These are phyloP conservation scores for Stenocarpella maydis DNA, from an alignment of 2,329 filamentous ascomycete species.

Conservation along the genomic window DNA sequence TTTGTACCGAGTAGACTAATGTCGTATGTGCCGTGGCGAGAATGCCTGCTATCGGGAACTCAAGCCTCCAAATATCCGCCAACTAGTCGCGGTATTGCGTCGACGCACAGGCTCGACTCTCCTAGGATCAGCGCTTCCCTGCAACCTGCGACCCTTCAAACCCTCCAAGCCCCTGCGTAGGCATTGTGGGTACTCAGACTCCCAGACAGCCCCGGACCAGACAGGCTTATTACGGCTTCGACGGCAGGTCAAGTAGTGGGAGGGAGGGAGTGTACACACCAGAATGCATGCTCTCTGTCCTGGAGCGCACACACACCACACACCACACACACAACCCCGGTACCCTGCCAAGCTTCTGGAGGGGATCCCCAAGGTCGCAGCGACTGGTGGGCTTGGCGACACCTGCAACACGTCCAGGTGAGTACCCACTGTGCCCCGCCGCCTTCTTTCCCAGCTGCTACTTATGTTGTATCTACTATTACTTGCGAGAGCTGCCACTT, in stretches of 20 bases:
- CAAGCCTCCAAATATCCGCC: too few relatives aligned
- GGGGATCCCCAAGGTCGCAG: slow-evolving; percentile 25
- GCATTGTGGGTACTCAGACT: slow-evolving; percentile 11
- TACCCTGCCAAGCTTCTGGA: slow-evolving; percentile 6
- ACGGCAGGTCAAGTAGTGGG: too few relatives aligned
- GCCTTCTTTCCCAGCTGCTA: neutral
- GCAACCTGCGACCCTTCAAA: slow-evolving; percentile 18
- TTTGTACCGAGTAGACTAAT: slow-evolving; percentile 15
- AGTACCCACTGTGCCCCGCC: slow-evolving; percentile 27
- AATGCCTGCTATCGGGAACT: neutral
- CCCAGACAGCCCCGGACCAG: neutral
- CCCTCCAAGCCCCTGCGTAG: slow-evolving; percentile 22
- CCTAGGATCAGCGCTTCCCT: slow-evolving; percentile 20
- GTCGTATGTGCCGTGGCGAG: neutral
- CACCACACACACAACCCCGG: neutral
- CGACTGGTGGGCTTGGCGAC: slow-evolving; percentile 18
- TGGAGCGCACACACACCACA: neutral
- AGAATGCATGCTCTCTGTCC: neutral
- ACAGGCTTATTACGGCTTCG: too few relatives aligned
- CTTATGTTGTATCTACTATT: too few relatives aligned
- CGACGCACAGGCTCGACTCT: slow-evolving; percentile 24
- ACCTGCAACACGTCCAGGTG: slow-evolving; percentile 23
- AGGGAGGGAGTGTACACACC: too few relatives aligned
- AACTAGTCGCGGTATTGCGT: slow-evolving; percentile 3
- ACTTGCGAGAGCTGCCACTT: slow-evolving; percentile 5